Percentiles rank a stretch among this genome's conserved stretches.
phyloP scores from a whole-genome alignment of 768 basidiomycete species.

The Suillus weaverae region DNA sequence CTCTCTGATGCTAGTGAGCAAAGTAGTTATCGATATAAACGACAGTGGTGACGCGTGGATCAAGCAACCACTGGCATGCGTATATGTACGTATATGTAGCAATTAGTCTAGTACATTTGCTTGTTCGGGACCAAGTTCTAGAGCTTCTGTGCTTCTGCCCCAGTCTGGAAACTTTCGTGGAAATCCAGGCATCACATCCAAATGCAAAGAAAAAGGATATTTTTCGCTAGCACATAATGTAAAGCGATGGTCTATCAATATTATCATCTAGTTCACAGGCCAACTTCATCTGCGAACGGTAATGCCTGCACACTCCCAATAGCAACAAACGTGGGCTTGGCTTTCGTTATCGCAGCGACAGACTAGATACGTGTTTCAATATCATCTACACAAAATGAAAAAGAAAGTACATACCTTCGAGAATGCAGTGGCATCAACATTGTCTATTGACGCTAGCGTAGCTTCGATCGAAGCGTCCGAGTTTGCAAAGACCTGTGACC shows the following conservation, averaged over 20 bases:
- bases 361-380: slow-evolving; percentile 43
- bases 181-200: background rate
- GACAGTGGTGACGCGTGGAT: background rate
- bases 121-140: background rate
- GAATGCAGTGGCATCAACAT: slow-evolving; percentile 63
- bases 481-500: slow-evolving; percentile 58
- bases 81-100: background rate
- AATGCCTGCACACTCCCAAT: slow-evolving; percentile 76
- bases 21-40: background rate
- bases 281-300: slow-evolving; percentile 84
- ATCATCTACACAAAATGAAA: background rate
- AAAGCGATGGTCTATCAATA: slow-evolving; percentile 1
- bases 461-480: slow-evolving; percentile 55
- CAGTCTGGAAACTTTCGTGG: background rate
- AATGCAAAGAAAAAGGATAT: slow-evolving; percentile 1
- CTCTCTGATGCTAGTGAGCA: background rate
- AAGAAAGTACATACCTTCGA: slow-evolving; percentile 55
- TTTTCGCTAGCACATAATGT: slow-evolving; percentile 4
- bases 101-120: background rate
- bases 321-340: slow-evolving; percentile 85
- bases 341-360: slow-evolving; percentile 61
- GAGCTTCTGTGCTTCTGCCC: background rate
- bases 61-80: background rate
- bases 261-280: slow-evolving; percentile 48
- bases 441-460: slow-evolving; percentile 68